Evolutionary conservation across 2,329 filamentous ascomycete species (phyloP), one percentile per base, ranked within the genome.

Genomic region (Beauveria sp.): DNA sequence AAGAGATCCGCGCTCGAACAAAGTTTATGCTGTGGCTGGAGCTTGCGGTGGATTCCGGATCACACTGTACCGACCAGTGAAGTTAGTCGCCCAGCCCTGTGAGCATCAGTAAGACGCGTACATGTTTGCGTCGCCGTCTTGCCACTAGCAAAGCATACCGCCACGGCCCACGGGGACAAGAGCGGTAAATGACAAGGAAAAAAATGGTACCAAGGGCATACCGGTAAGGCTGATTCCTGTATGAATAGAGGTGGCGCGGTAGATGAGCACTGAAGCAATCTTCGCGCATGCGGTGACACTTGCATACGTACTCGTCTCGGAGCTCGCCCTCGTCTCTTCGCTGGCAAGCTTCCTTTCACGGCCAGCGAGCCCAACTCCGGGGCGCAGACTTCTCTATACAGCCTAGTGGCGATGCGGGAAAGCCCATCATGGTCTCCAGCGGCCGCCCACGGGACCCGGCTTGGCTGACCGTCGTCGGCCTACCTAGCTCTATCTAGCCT

Each of bases 401-500:
- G 56, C 26, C 20, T 51, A 58, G 56, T 51, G 56, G 56, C 46
- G 56, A 58, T 58, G 56, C 30, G 16, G 45, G 30, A 50, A 58
- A 6, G 46, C 46, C 30, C 45, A n/a, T 40, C 12, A 16, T 38
- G 34, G 28, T 26, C 20, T 24, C 28, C 55, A 49, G 16, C 30
- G 34, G 42, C 26, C 7, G 43, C 42, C 26, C n/a, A n/a, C 54
- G 10, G 26, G 20, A 14, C 53, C 26, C n/a, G 24, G 6, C 30
- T 53, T 40, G 26, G 24, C 9, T n/a, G 34, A 22, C 54, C n/a
- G 14, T 66, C 66, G 54, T 70, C 68, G 69, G 59, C 65, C 24
- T 54, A 65, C 51, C 18, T 22, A 26, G 24, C 22, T 24, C 28
- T 38, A 12, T 52, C 28, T 52, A 52, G 34, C 49, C 49, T 52